Evolutionary conservation across 1,284 basidiomycete genomes (phyloP), one percentile per base, ranked within the genome.

Genomic region (Cryptococcus sp.): DNA sequence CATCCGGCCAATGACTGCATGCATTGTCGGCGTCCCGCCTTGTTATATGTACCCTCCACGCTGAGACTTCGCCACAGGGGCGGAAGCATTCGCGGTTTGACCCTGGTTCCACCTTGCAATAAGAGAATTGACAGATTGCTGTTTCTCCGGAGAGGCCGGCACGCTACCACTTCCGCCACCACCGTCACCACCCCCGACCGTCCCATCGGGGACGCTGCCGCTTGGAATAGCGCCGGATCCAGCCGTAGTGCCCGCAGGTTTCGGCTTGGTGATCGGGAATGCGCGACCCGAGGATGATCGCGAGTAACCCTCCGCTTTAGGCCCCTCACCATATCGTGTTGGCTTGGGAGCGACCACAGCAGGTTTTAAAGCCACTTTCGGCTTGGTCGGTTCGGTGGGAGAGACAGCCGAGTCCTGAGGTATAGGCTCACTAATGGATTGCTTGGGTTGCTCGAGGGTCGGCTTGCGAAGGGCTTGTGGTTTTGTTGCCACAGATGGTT

Each of bases 41-140:
- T 13, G n/a, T 53, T 50, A 64, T 22, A 61, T 60, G 46, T 61
- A 61, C 8, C 59, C 59, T n/a, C 62, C 59, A 22, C 56, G 45
- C 38, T 57, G 58, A 3, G 49, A 16, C 10, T 41, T 47, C 6
- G 51, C 17, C 22, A 40, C 50, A 46, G 54, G 55, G 22, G 53
- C 56, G 29, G 44, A 29, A 4, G 59, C 34, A 50, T 58, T 58
- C 26, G 38, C 29, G 8, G 29, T 34, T 10, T 34, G 29, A 34
- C 66, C 68, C 49, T 73, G 63, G 50, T 77, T 77, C 75, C 75
- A 77, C 40, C 69, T 44, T 43, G 62, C 59, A 48, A 77, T 75
- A 5, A 76, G 58, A 13, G 66, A 46, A 52, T 75, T 75, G 40
- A 77, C 74, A 43, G 73, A 63, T 53, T 74, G 73, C 54, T 72